Conservation (phyloP, 2,329 filamentous ascomycete genomes). For the Calonectria pseudoturangicola region DNA sequence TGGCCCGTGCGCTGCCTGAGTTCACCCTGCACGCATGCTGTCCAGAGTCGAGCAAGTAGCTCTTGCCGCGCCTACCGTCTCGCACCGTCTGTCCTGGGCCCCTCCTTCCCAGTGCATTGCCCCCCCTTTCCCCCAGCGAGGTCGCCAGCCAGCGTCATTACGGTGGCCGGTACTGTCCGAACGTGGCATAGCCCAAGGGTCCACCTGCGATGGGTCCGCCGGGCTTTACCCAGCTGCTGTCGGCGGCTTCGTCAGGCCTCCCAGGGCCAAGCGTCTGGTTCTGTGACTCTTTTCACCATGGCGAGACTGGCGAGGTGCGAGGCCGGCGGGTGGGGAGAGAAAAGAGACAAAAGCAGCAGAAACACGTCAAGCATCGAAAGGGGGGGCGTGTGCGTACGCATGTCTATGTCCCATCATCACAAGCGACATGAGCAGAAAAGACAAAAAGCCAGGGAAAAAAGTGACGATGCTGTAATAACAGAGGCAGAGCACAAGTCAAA, state of each 20-base stretch:
- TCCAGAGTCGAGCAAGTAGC: neutral
- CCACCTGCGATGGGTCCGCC: conserved; percentile 23
- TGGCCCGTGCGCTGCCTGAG: conserved; percentile 29
- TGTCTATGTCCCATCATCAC: neutral
- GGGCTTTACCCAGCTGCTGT: conserved; percentile 21
- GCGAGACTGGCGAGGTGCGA: conserved; percentile 17
- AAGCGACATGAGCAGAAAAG: conserved; percentile 1
- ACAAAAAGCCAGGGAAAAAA: neutral
- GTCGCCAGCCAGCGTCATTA: conserved; percentile 29
- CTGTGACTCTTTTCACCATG: conserved; percentile 14
- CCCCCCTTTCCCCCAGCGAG: neutral
- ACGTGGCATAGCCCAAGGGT: conserved; percentile 25
- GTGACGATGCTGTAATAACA: neutral
- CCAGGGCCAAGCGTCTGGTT: neutral
- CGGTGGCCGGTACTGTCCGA: conserved; percentile 34
- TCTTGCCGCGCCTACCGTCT: conserved; percentile 29
- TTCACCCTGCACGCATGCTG: conserved; percentile 21
- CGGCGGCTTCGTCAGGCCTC: conserved; percentile 27
- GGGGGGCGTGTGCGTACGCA: conserved; percentile 7
- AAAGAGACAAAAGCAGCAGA: conserved; percentile 18
- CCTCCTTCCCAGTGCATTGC: conserved; percentile 21
- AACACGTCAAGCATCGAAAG: neutral
- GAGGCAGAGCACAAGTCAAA: conserved; percentile 20
- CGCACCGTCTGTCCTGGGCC: conserved; percentile 14
- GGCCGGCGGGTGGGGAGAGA: conserved; percentile 23